Percentiles rank a stretch among this genome's conserved stretches.
These are phyloP conservation scores for Conoideocrella luteorostrata DNA, from an alignment of 2,329 filamentous ascomycete species.

Conservation along the genomic window DNA sequence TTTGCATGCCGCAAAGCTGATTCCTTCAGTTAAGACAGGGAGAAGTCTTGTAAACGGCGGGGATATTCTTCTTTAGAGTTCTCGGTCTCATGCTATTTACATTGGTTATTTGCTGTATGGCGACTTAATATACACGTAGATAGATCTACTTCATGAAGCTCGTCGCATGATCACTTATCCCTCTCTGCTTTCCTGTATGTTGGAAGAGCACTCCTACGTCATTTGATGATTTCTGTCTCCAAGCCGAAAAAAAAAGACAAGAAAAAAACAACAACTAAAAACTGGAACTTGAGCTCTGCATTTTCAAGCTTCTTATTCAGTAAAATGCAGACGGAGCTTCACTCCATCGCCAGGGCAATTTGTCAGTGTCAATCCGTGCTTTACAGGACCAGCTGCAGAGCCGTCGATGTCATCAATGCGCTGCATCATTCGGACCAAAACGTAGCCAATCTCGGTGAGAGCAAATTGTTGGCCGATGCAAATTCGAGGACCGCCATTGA, in stretches of 20 bases:
- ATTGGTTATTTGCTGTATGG: too few relatives aligned
- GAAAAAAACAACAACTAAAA: too few relatives aligned
- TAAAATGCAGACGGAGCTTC: constrained; percentile 15
- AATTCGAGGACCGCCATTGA: constrained; percentile 21
- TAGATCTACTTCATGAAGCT: too few relatives aligned
- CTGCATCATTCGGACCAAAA: constrained; percentile 16
- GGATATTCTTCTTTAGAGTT: constrained; percentile 18
- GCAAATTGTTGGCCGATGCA: constrained; percentile 23
- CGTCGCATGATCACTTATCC: neutral
- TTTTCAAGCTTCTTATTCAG: constrained; percentile 5
- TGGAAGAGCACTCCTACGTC: too few relatives aligned
- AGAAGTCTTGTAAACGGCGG: constrained; percentile 18
- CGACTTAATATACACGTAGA: too few relatives aligned
- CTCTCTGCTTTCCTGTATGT: too few relatives aligned
- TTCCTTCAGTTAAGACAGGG: constrained; percentile 39
- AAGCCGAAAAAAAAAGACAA: too few relatives aligned
- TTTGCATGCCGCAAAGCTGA: constrained; percentile 40
- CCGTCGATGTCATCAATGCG: constrained; percentile 16
- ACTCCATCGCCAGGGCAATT: constrained; percentile 16
- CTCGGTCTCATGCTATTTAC: too few relatives aligned
- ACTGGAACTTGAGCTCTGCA: too few relatives aligned
- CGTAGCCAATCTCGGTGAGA: constrained; percentile 18
- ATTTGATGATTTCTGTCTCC: too few relatives aligned
- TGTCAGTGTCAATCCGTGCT: constrained; percentile 14
- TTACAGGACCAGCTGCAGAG: constrained; percentile 12